Percentiles rank a stretch among this genome's conserved stretches.
phyloP scores from a whole-genome alignment of 2,329 filamentous ascomycete species.

The Phoma sp. region DNA sequence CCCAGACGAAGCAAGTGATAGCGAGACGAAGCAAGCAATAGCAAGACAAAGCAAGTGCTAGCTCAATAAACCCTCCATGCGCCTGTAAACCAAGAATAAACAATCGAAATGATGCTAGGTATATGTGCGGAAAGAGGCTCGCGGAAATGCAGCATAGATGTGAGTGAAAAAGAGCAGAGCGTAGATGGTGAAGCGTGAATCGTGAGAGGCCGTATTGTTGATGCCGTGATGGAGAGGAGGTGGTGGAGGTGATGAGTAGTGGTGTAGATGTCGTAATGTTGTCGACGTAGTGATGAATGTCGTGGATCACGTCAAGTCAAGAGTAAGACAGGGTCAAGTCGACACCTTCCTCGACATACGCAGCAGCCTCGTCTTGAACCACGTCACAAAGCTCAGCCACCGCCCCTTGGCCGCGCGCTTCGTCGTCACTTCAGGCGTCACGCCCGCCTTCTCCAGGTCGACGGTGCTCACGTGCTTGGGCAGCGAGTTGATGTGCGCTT shows the following conservation, averaged over 20 bases:
- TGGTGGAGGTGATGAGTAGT: background rate
- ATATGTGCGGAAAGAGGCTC: slow-evolving; percentile 24
- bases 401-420: slow-evolving; percentile 48
- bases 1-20: background rate
- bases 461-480: slow-evolving; percentile 41
- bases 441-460: slow-evolving; percentile 38
- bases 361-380: slow-evolving; percentile 62
- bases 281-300: too few species aligned
- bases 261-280: background rate
- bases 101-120: slow-evolving; percentile 15
- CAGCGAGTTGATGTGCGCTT: slow-evolving; percentile 44
- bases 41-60: background rate
- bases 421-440: slow-evolving; percentile 40
- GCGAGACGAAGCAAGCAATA: background rate
- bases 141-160: slow-evolving; percentile 28
- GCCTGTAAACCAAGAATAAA: too few species aligned
- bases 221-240: slow-evolving; percentile 31
- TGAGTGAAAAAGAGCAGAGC: slow-evolving; percentile 1
- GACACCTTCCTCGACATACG: slow-evolving; percentile 49
- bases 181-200: slow-evolving; percentile 10
- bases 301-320: too few species aligned
- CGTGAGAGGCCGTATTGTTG: slow-evolving; percentile 2
- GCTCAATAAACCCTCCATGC: too few species aligned
- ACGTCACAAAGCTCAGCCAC: slow-evolving; percentile 64
- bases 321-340: background rate